phyloP scores from a whole-genome alignment of 139 green algal genomes.

The Picochlorum sp. region DNA sequence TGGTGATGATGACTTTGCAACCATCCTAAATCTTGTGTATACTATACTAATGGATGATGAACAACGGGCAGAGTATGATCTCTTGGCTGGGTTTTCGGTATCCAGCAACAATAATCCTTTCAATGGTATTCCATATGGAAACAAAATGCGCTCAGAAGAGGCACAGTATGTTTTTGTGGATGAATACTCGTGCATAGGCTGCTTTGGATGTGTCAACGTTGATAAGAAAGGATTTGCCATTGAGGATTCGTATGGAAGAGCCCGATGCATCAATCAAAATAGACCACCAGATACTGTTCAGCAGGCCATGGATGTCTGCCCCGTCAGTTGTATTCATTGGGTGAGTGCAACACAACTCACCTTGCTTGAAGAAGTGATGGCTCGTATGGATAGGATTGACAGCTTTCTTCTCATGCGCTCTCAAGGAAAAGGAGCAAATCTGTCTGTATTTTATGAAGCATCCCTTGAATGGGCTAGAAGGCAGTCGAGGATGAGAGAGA shows the following conservation, averaged over 20 bases:
- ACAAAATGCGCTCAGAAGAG: conserved; percentile 42
- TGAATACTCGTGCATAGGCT: conserved; percentile 79
- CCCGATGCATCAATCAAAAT: conserved; percentile 51
- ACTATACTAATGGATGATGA: conserved; percentile 27
- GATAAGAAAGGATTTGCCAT: conserved; percentile 63
- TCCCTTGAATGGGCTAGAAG: conserved; percentile 36
- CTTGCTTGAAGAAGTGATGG: conserved; percentile 43
- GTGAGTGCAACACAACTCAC: conserved; percentile 47
- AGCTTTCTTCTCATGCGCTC: conserved; percentile 25
- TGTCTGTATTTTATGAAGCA: conserved; percentile 33
- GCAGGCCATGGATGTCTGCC: conserved; percentile 61
- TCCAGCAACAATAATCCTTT: conserved; percentile 13
- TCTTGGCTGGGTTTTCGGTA: conserved; percentile 13
- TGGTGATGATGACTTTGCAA: neutral
- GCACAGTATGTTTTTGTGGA: conserved; percentile 72
- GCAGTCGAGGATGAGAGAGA: neutral
- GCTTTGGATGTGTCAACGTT: conserved; percentile 68
- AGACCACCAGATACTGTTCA: conserved; percentile 14
- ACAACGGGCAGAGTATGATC: conserved; percentile 19
- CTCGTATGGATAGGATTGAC: conserved; percentile 28
- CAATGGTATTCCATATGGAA: conserved; percentile 27
- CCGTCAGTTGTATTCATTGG: conserved; percentile 83
- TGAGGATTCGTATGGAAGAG: conserved; percentile 59
- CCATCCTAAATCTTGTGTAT: conserved; percentile 9
- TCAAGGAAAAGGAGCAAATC: conserved; percentile 28